Evolutionary conservation across 306 rosid species (phyloP), one percentile per base, ranked within the genome.

Genomic region (Begonia fuchsioides): DNA sequence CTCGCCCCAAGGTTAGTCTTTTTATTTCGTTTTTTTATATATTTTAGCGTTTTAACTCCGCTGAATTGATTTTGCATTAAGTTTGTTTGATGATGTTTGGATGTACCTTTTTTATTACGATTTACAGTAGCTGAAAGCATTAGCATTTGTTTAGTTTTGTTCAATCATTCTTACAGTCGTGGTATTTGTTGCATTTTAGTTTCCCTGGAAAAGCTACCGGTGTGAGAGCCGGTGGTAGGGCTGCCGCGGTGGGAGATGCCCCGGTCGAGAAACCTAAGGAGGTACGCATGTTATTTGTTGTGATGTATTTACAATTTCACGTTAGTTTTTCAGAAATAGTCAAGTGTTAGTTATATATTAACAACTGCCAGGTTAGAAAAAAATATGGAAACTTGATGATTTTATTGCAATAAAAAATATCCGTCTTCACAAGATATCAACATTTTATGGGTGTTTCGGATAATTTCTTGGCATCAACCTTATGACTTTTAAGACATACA

Each of bases 151-250:
- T 10, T 41, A n/a, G n/a, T 41, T 41, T 11, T 3, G 45, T 2
- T 6, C 45, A 41, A 41, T 41, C 3, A 41, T 41, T 10, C n/a
- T 41, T 10, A 41, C n/a, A 41, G 45, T 41, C 0, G 14, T 41
- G 12, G 6, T 41, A n/a, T 1, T 58, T 60, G 57, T 16, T 57
- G 12, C 8, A 55, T 54, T 1, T 2, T 64, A 84, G 79, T 64
- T 86, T 86, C 67, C 93, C 93, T 32, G 96, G 96, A 6, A 72
- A 63, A 12, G 81, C 83, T 60, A 73, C 57, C 51, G 96, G 96
- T 3, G 90, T 86, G 6, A 61, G 60, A 57, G 59, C 76, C 18
- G 32, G 79, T 17, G 70, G 74, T 48, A 57, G 61, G 45, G 67
- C 56, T 64, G 60, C 77, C 52, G 48, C 81, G 4, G 66, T 59